Evolutionary conservation across 345 rosid genomes (phyloP), one percentile per base, ranked within the genome.

Genomic region (Eucalyptus regnans): DNA sequence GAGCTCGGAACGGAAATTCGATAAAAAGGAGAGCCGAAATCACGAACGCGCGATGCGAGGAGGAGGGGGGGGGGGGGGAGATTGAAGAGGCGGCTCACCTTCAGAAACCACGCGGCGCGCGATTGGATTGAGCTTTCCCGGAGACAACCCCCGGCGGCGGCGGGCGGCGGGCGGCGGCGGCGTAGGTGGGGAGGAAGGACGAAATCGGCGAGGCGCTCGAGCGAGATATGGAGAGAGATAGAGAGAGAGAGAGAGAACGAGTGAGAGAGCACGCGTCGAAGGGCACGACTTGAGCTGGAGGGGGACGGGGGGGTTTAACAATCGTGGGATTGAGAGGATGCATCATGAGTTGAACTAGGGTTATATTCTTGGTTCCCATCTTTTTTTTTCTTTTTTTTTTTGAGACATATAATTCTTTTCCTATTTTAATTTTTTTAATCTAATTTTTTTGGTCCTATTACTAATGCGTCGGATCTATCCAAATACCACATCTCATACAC

Each of bases 241-340:
- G 33, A 64, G 56, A 27, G 49, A 50, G 23, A 50, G 23, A 68
- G 49, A n/a, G 46, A n/a, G 25, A 23, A 33, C 23, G 43, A 60
- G 9, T 50, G 62, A 31, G 31, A 76, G 17, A 51, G 88, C 88
- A 46, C 81, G 86, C 86, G 89, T 44, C 48, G 81, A 64, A 66
- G 81, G 41, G 12, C 31, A 22, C 12, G 56, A 49, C 33, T 46
- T 12, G 22, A 85, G 58, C 2, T 29, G 87, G 25, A 71, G 43
- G 86, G 29, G 48, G 85, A 43, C 27, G 50, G 50, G 37, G 11
- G 87, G 87, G 37, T 15, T 48, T 52, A 86, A 86, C 62, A 50
- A 86, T 4, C 17, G 22, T 10, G 12, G 87, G 87, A 85, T 48
- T 7, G 87, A 49, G 41, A 49, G 3, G 56, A 85, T 29, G 29